These are phyloP conservation scores for Talinum fruticosum DNA, from an alignment of 148 eudicot genomes.

Conservation along the genomic window DNA sequence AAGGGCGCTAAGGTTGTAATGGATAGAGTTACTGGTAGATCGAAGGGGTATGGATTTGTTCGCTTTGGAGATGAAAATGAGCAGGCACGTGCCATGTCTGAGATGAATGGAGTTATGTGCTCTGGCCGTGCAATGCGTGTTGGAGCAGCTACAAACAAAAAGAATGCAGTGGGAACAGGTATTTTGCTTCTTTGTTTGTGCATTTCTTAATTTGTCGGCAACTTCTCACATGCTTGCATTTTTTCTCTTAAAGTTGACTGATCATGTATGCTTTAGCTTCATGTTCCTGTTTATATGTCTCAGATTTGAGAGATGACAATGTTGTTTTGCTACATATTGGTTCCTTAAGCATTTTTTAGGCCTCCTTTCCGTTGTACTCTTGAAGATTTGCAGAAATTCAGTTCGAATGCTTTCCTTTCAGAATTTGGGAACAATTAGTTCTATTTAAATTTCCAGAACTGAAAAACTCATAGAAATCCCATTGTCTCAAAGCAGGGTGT, in stretches of 20 bases:
- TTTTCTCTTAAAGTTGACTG: neutral
- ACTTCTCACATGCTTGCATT: neutral
- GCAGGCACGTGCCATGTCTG: conserved; percentile 79
- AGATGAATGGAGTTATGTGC: conserved; percentile 85
- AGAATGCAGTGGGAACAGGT: conserved; percentile 49
- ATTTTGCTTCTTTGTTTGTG: neutral
- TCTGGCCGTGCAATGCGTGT: conserved; percentile 88
- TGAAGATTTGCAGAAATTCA: conserved; percentile 41
- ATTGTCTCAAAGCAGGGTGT: conserved; percentile 92
- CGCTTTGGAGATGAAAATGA: conserved; percentile 82
- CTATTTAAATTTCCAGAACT: conserved; percentile 25
- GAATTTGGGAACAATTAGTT: conserved; percentile 37
- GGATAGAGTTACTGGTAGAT: conserved; percentile 69
- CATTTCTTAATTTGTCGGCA: neutral
- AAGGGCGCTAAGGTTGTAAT: conserved; percentile 95
- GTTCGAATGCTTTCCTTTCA: conserved; percentile 51
- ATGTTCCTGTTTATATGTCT: neutral
- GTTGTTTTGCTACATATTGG: conserved; percentile 10
- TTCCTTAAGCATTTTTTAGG: conserved; percentile 14
- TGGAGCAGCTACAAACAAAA: conserved; percentile 89
- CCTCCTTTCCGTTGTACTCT: conserved; percentile 32
- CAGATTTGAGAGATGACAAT: conserved; percentile 1
- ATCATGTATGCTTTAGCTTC: neutral
- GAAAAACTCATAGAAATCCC: conserved; percentile 58
- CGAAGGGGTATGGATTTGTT: conserved; percentile 96